Base-by-base conservation (phyloP, 2,329 filamentous ascomycete species). In the Lachnellula cervina region DNA sequence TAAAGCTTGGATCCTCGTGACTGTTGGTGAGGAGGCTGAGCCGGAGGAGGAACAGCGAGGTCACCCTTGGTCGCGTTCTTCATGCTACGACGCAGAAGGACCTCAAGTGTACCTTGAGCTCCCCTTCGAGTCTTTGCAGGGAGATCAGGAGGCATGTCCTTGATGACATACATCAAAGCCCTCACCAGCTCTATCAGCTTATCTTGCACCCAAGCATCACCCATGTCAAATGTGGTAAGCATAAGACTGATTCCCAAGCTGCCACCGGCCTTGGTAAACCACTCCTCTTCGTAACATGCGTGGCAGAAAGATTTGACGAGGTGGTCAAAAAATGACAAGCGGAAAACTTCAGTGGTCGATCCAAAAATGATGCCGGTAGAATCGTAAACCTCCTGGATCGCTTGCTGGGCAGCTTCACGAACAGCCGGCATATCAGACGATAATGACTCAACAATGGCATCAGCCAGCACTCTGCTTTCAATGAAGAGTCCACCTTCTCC, bases 231-330 rank as follows among this genome's bases (percentile, higher is more conserved):
- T 63, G 93, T 87, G 2, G 89, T 93, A 34, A 93, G 86, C 56
- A 99, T 76, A 55, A 95, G 86, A 66, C 89, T 87, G 66, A 99
- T 97, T 54, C 95, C 95, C 19, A 93, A 76, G 52, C 89, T 92
- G 40, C 94, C 94, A 49, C 93, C 94, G 38, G 91, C 89, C 73
- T 99, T 99, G 51, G 92, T 92, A 68, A 96, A 99, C 94, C 95
- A 99, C 66, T 99, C 94, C 70, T 99, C 93, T 66, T 94, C 91
- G 66, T 97, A 92, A 70, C 94, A 99, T 62, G 90, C 91, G 70
- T 99, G 94, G 64, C 90, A 94, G 70, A 97, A 96, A 0, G 86
- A 86, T 58, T 84, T 88, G 40, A 88, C 87, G 5, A 99, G 78
- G 66, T 93, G 86, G 56, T 80, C 81, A 73, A 99, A 99, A 72